Base-by-base conservation (phyloP, 768 basidiomycete species). In the Agrocybe pediades region DNA sequence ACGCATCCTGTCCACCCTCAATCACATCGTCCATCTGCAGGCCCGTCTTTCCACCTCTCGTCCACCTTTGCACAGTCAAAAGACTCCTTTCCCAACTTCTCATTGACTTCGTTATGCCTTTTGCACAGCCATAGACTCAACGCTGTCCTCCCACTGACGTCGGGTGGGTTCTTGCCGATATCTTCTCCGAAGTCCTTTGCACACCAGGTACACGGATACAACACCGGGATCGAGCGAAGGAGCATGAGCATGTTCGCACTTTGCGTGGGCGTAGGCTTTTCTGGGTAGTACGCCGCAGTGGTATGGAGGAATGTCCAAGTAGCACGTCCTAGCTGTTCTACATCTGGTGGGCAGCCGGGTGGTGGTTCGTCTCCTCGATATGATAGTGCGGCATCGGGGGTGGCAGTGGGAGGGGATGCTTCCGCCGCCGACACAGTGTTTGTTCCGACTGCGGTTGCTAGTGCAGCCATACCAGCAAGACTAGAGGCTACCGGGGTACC, bases 231-330 rank as follows among this genome's bases (percentile, higher is more conserved):
- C 0, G 94, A 80, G 45, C 81, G 80, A 13, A 98, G 71, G 21
- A 98, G 78, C 62, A 80, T 77, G 27, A 92, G 74, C 95, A 98
- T 98, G 59, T 90, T 86, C 24, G 84, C 79, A 53, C 90, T 87
- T 62, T 96, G 92, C 6, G 74, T 73, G 1, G 85, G 77, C 0
- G 87, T 83, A 0, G 96, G 92, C 15, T 74, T 71, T n/a, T 87
- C 84, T 23, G 96, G 95, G 72, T 95, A 98, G 71, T 98, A 97
- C 19, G 96, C 93, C 0, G 95, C 95, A 5, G 96, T 88, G 8
- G 94, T 87, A 65, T 98, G 96, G 26, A 98, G 78, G 80, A 98
- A 98, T 15, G 94, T 88, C 96, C 96, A 98, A 1, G 96, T 96
- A 41, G 95, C 89, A 45, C 86, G 85, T 2, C 96, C 96, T 45